These are phyloP conservation scores for Talaromyces sp. DNA, from an alignment of 2,329 filamentous ascomycete genomes.

Conservation along the genomic window DNA sequence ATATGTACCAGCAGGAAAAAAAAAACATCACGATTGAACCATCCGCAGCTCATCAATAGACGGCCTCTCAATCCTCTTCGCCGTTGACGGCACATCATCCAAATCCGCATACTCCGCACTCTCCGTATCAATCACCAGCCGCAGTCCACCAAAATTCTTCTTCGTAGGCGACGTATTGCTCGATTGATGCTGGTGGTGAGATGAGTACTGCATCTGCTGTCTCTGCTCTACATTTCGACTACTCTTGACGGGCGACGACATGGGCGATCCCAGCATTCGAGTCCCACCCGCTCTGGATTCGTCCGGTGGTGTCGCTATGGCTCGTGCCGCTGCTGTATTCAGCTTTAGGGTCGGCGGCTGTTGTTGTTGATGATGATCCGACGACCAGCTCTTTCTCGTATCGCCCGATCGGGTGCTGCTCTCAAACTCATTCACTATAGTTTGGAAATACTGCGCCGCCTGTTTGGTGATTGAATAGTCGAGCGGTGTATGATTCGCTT, in stretches of 20 bases:
- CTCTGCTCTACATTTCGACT: constrained; percentile 3
- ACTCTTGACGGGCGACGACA: constrained; percentile 16
- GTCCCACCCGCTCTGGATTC: constrained; percentile 8
- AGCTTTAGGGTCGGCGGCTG: constrained; percentile 12
- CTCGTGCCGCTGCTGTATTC: constrained; percentile 16
- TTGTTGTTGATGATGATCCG: background rate
- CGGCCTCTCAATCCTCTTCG: constrained; percentile 17
- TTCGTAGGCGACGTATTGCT: constrained; percentile 14
- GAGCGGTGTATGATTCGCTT: constrained; percentile 79
- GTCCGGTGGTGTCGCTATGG: constrained; percentile 10
- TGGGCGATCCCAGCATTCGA: constrained; percentile 13
- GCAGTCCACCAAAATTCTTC: constrained; percentile 14
- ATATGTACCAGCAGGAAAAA: background rate
- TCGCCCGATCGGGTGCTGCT: constrained; percentile 54
- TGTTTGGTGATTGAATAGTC: constrained; percentile 78
- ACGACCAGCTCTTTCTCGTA: background rate
- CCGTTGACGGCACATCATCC: constrained; percentile 18
- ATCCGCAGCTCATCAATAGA: constrained; percentile 15
- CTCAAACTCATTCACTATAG: constrained; percentile 69
- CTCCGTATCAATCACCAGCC: constrained; percentile 21
- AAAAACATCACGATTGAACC: constrained; percentile 1
- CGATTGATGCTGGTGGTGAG: background rate
- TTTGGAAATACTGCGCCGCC: constrained; percentile 81
- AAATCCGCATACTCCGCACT: constrained; percentile 15
- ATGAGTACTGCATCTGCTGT: background rate